phyloP scores from a whole-genome alignment of 2,329 filamentous ascomycete genomes.

The Penicillium sp. region DNA sequence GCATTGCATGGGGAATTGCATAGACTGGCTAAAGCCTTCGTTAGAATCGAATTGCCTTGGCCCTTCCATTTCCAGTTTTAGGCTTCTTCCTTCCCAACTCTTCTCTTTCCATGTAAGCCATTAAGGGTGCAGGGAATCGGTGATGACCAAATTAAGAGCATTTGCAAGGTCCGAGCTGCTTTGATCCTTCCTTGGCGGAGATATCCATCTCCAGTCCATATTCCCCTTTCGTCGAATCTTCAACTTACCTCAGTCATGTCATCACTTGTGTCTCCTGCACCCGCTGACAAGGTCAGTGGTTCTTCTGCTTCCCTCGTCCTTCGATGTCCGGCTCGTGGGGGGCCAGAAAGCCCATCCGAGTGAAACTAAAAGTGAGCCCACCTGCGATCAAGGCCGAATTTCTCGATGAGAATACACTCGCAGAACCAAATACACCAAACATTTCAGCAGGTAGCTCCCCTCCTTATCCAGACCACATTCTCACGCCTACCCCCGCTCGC shows the following conservation, averaged over 20 bases:
- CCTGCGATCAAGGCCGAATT: not conserved
- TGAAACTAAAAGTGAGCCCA: not conserved
- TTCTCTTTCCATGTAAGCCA: too few species aligned
- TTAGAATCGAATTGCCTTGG: not conserved
- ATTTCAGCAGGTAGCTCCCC: not conserved
- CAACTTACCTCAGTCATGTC: not conserved
- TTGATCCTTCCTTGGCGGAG: too few species aligned
- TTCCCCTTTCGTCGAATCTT: not conserved
- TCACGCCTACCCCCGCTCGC: not conserved
- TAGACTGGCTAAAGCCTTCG: not conserved
- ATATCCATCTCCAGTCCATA: too few species aligned
- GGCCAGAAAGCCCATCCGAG: not conserved
- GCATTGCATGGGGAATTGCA: constrained; percentile 3
- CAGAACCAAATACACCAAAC: not conserved
- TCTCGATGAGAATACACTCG: not conserved
- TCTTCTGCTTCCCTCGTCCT: not conserved
- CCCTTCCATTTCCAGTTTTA: not conserved
- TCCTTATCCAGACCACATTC: not conserved
- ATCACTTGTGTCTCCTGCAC: not conserved
- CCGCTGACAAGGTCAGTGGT: not conserved
- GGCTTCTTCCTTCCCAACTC: too few species aligned
- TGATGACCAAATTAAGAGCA: too few species aligned
- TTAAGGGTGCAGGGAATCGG: too few species aligned
- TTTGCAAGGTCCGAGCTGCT: too few species aligned
- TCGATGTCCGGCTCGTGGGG: not conserved